Evolutionary conservation across 2,329 filamentous ascomycete genomes (phyloP), one percentile per base, ranked within the genome.

Genomic region (Reticulascus tulasneorum): DNA sequence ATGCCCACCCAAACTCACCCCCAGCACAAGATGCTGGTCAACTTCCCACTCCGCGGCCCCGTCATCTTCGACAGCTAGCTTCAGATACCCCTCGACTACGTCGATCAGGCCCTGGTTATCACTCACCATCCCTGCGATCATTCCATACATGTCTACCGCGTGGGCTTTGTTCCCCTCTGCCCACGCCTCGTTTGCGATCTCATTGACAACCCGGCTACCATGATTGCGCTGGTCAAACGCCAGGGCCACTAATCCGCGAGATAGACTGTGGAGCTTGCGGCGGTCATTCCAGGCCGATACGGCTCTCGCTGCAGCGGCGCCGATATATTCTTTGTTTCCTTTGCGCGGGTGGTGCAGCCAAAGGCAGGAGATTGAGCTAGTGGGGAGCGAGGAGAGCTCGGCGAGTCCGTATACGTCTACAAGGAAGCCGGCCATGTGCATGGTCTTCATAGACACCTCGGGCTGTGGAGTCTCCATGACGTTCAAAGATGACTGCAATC

Each of bases 141-240:
- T 77, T 20, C 77, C 80, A 56, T 93, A 89, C 89, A 98, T 95
- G 59, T 98, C 93, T 55, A 87, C 79, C 1, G 89, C 91, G 64
- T 97, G 93, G 7, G 71, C 76, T 23, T 73, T 67, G 55, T 96
- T 95, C 20, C 88, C 89, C 23, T 77, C 63, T 27, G 77, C 75
- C 91, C 90, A 97, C 5, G 83, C 73, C 48, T 82, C 70, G 57
- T 96, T 97, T 18, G 84, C 79, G 13, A 71, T 48, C 7, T 75
- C 64, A 49, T 82, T 73, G 3, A 91, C 76, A 40, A 80, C 61
- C 36, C 93, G 70, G 4, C 76, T 73, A 18, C 93, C 93, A 62
- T 97, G 93, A 59, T 97, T 97, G 29, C 91, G 77, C 67, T 95
- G 89, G 63, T 97, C 93, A 59, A 95, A 94, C 3, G 84, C 77